Evolutionary conservation across 2,329 filamentous ascomycete species (phyloP), one percentile per base, ranked within the genome.

Genomic region (Penicillium sclerotiorum): DNA sequence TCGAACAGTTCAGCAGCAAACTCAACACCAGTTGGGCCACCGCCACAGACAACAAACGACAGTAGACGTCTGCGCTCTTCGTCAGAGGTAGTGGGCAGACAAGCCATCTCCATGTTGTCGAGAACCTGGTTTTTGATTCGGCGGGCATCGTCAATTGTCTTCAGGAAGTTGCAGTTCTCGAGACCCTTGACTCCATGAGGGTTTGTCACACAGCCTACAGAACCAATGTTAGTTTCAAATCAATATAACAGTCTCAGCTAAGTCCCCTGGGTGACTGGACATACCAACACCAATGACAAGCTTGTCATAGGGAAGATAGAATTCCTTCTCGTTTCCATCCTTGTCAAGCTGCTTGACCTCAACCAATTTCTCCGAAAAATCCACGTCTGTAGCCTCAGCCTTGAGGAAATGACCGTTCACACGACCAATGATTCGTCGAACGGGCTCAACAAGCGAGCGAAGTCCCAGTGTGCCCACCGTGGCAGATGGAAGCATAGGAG

Each of bases 281-380:
- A 49, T 70, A 80, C 79, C 93, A 50, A 97, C 92, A 21, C 87
- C 92, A 62, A 99, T 80, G 22, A 99, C 88, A 39, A 99, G 80
- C 75, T 99, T 99, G 70, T 99, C 95, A 68, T 99, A 99, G 0
- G 94, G 94, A 1, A 99, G 81, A 68, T 99, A 99, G 74, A 97
- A 99, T 33, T 84, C 80, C 48, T 84, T 79, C 62, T 88, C 84
- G n/a, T 89, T 77, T 4, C 94, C 94, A 51, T 79, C 72, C 3
- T 82, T 72, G 58, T 91, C 88, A 2, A 79, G 67, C 59, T 95
- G 89, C 1, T 88, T 86, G 1, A 96, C 82, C 69, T 99, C 94
- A 6, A 99, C 85, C 48, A 99, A 76, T 68, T 95, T 95, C 63
- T 92, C 82, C 0, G 89, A 90, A 67, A 97, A 96, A 47, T 96